Conservation (phyloP, 768 basidiomycete genomes). For the Harrya chromipes region DNA sequence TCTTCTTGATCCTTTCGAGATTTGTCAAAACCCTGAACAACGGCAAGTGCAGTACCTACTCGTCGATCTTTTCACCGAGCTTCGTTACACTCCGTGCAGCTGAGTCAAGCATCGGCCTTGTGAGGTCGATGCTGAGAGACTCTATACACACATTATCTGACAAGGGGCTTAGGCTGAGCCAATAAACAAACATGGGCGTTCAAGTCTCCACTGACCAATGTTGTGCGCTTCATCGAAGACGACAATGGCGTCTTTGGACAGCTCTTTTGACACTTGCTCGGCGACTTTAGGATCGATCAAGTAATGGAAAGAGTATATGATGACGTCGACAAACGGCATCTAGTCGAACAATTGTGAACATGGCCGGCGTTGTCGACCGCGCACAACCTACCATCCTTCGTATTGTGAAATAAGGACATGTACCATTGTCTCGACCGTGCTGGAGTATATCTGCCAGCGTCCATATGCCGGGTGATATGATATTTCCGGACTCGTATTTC, state of each 20-base stretch:
- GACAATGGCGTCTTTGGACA: conserved; percentile 97
- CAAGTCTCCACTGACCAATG: conserved; percentile 60
- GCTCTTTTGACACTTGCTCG: conserved; percentile 96
- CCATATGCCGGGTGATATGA: conserved; percentile 86
- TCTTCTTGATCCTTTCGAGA: conserved; percentile 76
- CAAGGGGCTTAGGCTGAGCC: not conserved
- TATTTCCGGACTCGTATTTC: conserved; percentile 72
- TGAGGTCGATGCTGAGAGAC: conserved; percentile 94
- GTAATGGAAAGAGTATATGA: conserved; percentile 99
- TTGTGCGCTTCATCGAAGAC: conserved; percentile 99
- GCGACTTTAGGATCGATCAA: conserved; percentile 98
- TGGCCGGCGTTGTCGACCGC: not conserved
- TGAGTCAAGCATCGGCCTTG: conserved; percentile 95
- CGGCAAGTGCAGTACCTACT: conserved; percentile 49
- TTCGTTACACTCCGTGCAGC: conserved; percentile 84
- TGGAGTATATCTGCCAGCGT: conserved; percentile 91
- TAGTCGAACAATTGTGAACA: conserved; percentile 31
- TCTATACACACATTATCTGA: conserved; percentile 98
- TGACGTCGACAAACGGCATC: conserved; percentile 94
- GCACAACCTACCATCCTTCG: conserved; percentile 80
- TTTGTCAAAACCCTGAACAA: conserved; percentile 5
- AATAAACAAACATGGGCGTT: not conserved
- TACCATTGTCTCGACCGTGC: conserved; percentile 78
- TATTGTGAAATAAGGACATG: conserved; percentile 95
- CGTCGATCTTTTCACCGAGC: conserved; percentile 90